phyloP scores from a whole-genome alignment of 805 yeast species.

The Yarrowia keelungensis region DNA sequence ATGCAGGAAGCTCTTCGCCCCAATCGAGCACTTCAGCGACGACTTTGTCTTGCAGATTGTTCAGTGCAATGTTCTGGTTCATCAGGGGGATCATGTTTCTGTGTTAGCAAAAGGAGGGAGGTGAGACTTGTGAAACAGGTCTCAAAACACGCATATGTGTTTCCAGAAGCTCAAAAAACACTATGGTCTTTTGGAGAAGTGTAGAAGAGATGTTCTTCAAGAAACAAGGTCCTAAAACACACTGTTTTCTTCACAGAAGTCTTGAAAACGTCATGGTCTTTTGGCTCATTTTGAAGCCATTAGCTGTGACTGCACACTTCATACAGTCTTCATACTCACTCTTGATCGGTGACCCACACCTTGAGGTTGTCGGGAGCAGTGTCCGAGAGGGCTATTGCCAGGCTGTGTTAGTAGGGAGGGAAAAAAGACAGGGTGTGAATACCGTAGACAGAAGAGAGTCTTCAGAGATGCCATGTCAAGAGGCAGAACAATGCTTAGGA shows the following conservation, averaged over 20 bases:
- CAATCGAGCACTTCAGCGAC: conserved; percentile 56
- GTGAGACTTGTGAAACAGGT: neutral
- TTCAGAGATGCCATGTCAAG: too few species aligned
- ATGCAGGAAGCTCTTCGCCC: conserved; percentile 55
- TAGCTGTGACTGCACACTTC: too few species aligned
- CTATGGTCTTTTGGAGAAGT: too few species aligned
- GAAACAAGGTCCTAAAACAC: too few species aligned
- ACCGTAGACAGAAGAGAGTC: too few species aligned
- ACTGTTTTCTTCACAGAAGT: too few species aligned
- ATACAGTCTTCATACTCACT: conserved; percentile 42
- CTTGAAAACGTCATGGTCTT: too few species aligned
- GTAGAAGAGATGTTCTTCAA: too few species aligned
- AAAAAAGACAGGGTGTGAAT: neutral
- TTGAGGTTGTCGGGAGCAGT: conserved; percentile 47
- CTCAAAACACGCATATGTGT: too few species aligned
- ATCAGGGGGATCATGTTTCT: conserved; percentile 57
- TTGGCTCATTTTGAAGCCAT: too few species aligned
- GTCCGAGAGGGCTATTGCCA: conserved; percentile 49
- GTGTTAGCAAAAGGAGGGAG: neutral
- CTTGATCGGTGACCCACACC: conserved; percentile 60
- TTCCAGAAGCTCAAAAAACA: too few species aligned
- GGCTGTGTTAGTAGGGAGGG: conserved; percentile 38
- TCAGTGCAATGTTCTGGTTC: conserved; percentile 56
- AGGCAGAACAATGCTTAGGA: too few species aligned
- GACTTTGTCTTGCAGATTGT: conserved; percentile 52